Evolutionary conservation across 2,329 filamentous ascomycete genomes (phyloP), one percentile per base, ranked within the genome.

Genomic region (Botryotinia calthae): DNA sequence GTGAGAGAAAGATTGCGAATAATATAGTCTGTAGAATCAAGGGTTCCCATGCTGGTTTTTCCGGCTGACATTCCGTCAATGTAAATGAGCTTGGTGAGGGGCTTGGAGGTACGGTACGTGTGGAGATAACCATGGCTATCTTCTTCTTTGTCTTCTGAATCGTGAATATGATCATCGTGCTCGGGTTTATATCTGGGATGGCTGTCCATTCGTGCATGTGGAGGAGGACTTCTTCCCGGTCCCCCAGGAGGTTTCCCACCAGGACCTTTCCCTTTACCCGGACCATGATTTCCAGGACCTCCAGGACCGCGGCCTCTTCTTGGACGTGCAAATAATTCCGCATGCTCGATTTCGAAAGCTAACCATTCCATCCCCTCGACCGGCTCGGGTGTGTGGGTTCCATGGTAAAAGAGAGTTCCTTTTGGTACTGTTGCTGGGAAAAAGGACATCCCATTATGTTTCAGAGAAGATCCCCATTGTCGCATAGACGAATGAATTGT

Each of bases 291-390:
- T 31, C 72, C 70, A 44, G 71, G 74, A 22, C 73, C 51, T 18
- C 74, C 74, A 44, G 73, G 72, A 31, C 62, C 65, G 42, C 31
- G 70, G 18, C 62, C 51, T 61, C 74, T 61, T 54, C 74, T 68
- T 25, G 72, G 68, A 22, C 51, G 80, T 1, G 91, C 89, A 81
- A 94, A 94, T 4, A 84, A 79, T 76, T 91, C 84, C 0, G 91
- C 90, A 81, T 94, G 92, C 77, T 94, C 91, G 5, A 91, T 86
- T 79, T 94, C 92, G 78, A 94, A 94, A 0, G 92, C 92, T 1
- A 94, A 83, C 91, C 92, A 94, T 77, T 94, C 89, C 4, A 85
- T 86, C 0, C 84, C 86, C 3, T 81, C 80, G 0, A 92, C 85
- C 0, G 84, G 82, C 1, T 85, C 80, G 0, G 82, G 76, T 0